Base-by-base conservation (phyloP, 163 green algal species). In the Scenedesmus sp. region DNA sequence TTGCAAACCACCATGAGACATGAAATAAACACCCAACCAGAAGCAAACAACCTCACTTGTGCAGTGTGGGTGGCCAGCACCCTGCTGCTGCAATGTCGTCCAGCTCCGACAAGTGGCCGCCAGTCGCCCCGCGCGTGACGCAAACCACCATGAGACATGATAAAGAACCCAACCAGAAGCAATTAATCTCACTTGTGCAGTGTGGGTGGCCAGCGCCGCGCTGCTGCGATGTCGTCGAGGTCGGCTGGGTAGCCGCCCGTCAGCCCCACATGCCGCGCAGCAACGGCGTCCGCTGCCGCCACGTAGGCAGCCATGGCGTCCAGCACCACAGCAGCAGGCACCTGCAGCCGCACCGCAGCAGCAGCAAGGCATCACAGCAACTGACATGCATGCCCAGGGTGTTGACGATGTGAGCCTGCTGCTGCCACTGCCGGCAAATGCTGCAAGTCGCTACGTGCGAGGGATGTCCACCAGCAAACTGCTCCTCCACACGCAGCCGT, bases 251-350 rank as follows among this genome's bases (percentile, higher is more conserved):
- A 89, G n/a, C 37, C 26, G 0, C 85, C 72, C 24, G 15, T 83
- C 0, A 89, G 24, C 10, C 85, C 85, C 56, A 84, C 85, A 72
- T 89, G 85, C 40, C 40, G 42, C 7, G 5, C 30, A 5, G 24
- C 37, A 20, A 89, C 33, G 2, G 49, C 68, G 10, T 82, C 43
- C 30, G 42, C 85, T 37, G 43, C 68, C 15, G 65, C 43, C 26
- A 43, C 30, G 51, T 89, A 89, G 3, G 68, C 44, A 42, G 68
- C 85, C 68, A 89, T 83, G 26, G 68, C 85, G 20, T 49, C 42
- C 6, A 89, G 68, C 68, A 89, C 85, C 0, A 70, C 59, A 68
- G 65, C 65, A 49, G 85, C 85, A 65, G 85, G 85, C n/a, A 89
- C 68, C 85, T 89, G 68, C 61, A 86, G n/a, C 72, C 44, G 33